A percentile compares a stretch with the other conserved stretches of the same genome.
Evolutionary conservation across 768 basidiomycete species (phyloP).

Genomic region (Coprinopsis marcescibilis): DNA sequence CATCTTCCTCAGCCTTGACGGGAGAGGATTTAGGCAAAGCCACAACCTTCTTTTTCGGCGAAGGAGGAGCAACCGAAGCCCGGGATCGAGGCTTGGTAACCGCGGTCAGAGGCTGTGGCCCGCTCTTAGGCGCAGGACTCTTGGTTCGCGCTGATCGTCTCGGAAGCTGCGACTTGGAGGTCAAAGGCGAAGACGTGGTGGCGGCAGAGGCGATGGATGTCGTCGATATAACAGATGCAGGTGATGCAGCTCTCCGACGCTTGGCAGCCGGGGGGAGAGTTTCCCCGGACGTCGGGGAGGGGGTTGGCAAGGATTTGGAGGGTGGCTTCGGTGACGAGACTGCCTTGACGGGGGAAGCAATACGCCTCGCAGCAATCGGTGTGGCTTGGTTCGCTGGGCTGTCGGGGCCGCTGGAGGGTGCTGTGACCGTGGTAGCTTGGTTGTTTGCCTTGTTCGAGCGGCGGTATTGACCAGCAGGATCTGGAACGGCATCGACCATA

Average conservation of each 20-base stretch:
- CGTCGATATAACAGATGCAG: slow-evolving; percentile 32
- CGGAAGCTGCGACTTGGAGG: slow-evolving; percentile 8
- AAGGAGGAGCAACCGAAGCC: slow-evolving; percentile 18
- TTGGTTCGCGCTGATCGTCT: slow-evolving; percentile 16
- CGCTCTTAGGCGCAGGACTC: slow-evolving; percentile 14
- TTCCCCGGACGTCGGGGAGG: slow-evolving; percentile 32
- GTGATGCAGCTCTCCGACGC: slow-evolving; percentile 60
- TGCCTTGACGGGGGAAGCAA: slow-evolving; percentile 2
- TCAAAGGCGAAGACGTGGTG: slow-evolving; percentile 9
- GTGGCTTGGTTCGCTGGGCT: slow-evolving; percentile 12
- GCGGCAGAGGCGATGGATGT: neutral
- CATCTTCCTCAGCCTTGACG: slow-evolving; percentile 59
- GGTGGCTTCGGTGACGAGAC: slow-evolving; percentile 21
- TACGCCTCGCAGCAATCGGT: slow-evolving; percentile 6
- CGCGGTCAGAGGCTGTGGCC: slow-evolving; percentile 3
- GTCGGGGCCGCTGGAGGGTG: too few relatives aligned
- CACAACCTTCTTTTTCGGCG: slow-evolving; percentile 29
- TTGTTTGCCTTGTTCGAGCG: slow-evolving; percentile 47
- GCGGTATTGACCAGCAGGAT: slow-evolving; percentile 73
- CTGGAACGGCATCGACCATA: slow-evolving; percentile 69
- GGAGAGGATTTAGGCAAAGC: slow-evolving; percentile 32
- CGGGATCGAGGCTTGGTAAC: slow-evolving; percentile 21
- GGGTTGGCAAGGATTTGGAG: slow-evolving; percentile 29
- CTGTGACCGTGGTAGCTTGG: slow-evolving; percentile 27
- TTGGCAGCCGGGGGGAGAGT: slow-evolving; percentile 43